A percentile compares a stretch with the other conserved stretches of the same genome.
Evolutionary conservation across 345 rosid genomes (phyloP).

Genomic region (Hibiscus tridactylites): DNA sequence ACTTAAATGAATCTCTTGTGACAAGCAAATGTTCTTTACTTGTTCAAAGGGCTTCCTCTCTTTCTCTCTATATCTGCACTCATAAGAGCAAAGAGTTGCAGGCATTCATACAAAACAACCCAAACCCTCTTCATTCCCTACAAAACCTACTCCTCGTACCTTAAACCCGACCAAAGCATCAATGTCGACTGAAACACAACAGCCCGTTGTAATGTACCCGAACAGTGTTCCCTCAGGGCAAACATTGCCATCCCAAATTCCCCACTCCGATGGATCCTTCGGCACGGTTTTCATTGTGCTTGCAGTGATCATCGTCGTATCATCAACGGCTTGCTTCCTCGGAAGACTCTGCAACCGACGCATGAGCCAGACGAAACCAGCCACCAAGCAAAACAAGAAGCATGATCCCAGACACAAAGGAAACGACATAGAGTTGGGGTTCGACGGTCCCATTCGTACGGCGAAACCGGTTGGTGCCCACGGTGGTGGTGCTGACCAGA

Average conservation of each 20-base stretch:
- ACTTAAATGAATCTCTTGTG: background rate
- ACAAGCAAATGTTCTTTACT: conserved; percentile 28
- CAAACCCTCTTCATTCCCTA: background rate
- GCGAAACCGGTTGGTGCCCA: conserved; percentile 11
- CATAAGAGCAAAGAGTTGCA: conserved; percentile 30
- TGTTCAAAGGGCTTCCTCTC: conserved; percentile 16
- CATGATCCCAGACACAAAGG: conserved; percentile 12
- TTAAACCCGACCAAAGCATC: background rate
- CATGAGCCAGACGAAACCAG: background rate
- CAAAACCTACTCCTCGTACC: background rate
- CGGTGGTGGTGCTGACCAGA: background rate
- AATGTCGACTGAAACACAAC: conserved; percentile 22
- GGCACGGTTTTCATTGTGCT: conserved; percentile 50
- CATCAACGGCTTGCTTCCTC: conserved; percentile 49
- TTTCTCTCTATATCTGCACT: conserved; percentile 32
- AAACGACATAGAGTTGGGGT: conserved; percentile 41
- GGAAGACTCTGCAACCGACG: conserved; percentile 43
- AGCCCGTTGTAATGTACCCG: conserved; percentile 37
- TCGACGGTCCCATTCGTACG: conserved; percentile 25
- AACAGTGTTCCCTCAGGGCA: conserved; percentile 26
- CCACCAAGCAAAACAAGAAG: conserved; percentile 1
- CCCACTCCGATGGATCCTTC: conserved; percentile 51
- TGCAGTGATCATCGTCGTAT: conserved; percentile 46
- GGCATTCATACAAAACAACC: background rate
- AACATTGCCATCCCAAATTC: conserved; percentile 14